Percentiles rank a stretch among this genome's conserved stretches.
Evolutionary conservation across 306 rosid genomes (phyloP).

Genomic region (Trifolium dubium): DNA sequence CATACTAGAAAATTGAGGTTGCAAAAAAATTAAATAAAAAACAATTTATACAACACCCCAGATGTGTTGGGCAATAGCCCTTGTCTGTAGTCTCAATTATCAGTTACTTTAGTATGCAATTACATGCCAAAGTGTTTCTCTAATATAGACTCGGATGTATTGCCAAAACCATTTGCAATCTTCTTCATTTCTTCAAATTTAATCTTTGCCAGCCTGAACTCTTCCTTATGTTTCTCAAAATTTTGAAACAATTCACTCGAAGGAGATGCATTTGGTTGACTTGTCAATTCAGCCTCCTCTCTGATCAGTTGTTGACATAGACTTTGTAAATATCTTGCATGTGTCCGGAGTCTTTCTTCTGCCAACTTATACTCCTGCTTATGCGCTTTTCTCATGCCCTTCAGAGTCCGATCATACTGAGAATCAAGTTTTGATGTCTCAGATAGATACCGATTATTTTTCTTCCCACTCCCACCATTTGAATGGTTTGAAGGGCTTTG

Average conservation of each 20-base stretch:
- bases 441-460: constrained; percentile 39
- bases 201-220: constrained; percentile 52
- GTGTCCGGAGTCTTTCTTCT: constrained; percentile 58
- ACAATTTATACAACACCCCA: neutral
- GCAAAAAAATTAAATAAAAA: no score
- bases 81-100: neutral
- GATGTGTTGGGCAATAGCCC: neutral
- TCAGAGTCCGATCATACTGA: constrained; percentile 58
- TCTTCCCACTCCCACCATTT: constrained; percentile 37
- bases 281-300: constrained; percentile 58
- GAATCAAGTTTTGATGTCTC: constrained; percentile 49
- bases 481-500: constrained; percentile 23
- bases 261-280: constrained; percentile 40
- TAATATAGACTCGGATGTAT: constrained; percentile 49
- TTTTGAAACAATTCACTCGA: constrained; percentile 40
- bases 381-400: constrained; percentile 59
- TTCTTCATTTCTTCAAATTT: constrained; percentile 68
- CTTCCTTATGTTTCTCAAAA: constrained; percentile 57
- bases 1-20: no score
- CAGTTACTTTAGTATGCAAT: constrained; percentile 36
- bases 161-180: constrained; percentile 69
- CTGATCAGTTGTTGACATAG: constrained; percentile 61
- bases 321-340: constrained; percentile 52
- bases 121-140: constrained; percentile 61
- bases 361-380: constrained; percentile 60